A percentile compares a stretch with the other conserved stretches of the same genome.
These are phyloP conservation scores for Melianthus villosus DNA, from an alignment of 441 rosid species.

Conservation along the genomic window DNA sequence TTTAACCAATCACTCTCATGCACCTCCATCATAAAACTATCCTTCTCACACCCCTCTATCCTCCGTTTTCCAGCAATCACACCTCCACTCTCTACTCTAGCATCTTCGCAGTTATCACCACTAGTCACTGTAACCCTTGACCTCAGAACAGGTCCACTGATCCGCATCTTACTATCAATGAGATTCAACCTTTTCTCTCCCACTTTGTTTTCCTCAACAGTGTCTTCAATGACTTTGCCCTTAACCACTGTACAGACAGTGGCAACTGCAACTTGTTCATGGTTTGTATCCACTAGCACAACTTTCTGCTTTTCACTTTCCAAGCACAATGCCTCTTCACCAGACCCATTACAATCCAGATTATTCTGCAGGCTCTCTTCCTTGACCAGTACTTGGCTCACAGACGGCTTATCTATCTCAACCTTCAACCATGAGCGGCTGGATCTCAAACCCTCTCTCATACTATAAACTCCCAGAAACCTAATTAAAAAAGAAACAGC, in stretches of 20 bases:
- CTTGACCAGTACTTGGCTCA: slow-evolving; percentile 8
- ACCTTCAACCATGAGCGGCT: slow-evolving; percentile 11
- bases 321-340: slow-evolving; percentile 3
- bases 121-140: slow-evolving; percentile 19
- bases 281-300: slow-evolving; percentile 7
- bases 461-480: slow-evolving; percentile 6
- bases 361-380: background rate
- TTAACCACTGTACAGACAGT: slow-evolving; percentile 4
- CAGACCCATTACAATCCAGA: slow-evolving; percentile 4
- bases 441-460: slow-evolving; percentile 35
- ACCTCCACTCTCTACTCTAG: slow-evolving; percentile 7
- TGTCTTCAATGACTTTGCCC: slow-evolving; percentile 12
- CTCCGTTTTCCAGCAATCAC: background rate
- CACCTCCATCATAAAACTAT: background rate
- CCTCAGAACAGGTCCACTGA: slow-evolving; percentile 30
- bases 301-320: slow-evolving; percentile 2
- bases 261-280: slow-evolving; percentile 9
- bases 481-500: slow-evolving; percentile 6
- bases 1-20: slow-evolving; percentile 6
- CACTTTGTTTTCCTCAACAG: slow-evolving; percentile 14
- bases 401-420: slow-evolving; percentile 13
- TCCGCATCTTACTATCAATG: slow-evolving; percentile 8
- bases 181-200: slow-evolving; percentile 8
- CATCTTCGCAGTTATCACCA: slow-evolving; percentile 8
- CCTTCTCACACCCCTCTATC: slow-evolving; percentile 6